These are phyloP conservation scores for Breynia disticha DNA, from an alignment of 441 rosid species.

Conservation along the genomic window DNA sequence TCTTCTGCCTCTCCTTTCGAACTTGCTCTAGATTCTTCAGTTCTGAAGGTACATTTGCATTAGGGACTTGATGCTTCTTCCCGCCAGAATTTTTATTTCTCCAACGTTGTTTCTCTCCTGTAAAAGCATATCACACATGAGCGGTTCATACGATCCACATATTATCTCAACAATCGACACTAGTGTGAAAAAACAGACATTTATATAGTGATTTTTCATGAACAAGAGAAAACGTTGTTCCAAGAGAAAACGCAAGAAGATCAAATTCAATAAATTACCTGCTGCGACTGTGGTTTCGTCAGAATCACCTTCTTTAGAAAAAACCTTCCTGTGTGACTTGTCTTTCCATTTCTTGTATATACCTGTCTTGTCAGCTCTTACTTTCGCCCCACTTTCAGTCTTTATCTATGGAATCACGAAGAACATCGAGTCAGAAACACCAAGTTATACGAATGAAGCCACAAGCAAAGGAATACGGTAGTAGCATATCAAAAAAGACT, in stretches of 20 bases:
- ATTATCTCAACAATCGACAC: too few relatives aligned
- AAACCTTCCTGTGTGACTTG: constrained; percentile 50
- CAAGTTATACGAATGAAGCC: too few relatives aligned
- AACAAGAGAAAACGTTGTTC: not conserved
- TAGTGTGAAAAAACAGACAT: too few relatives aligned
- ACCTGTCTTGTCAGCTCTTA: constrained; percentile 59
- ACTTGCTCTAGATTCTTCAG: constrained; percentile 81
- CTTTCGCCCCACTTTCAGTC: constrained; percentile 87
- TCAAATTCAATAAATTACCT: constrained; percentile 26
- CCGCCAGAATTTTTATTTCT: constrained; percentile 41
- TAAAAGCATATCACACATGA: too few relatives aligned
- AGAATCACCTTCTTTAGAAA: constrained; percentile 40
- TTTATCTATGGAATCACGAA: constrained; percentile 43
- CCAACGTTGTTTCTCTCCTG: constrained; percentile 33
- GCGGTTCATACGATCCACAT: too few relatives aligned
- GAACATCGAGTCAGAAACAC: not conserved
- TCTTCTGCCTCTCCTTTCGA: constrained; percentile 79
- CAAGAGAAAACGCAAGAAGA: not conserved
- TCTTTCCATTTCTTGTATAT: constrained; percentile 91
- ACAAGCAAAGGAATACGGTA: too few relatives aligned
- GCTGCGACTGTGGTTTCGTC: constrained; percentile 32
- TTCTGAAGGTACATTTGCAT: constrained; percentile 75
- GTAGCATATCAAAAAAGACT: not conserved
- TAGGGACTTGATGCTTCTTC: constrained; percentile 44
- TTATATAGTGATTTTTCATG: too few relatives aligned